These are phyloP conservation scores for Skeletonema grethae DNA, from an alignment of 108 stramenopile species.

Conservation along the genomic window DNA sequence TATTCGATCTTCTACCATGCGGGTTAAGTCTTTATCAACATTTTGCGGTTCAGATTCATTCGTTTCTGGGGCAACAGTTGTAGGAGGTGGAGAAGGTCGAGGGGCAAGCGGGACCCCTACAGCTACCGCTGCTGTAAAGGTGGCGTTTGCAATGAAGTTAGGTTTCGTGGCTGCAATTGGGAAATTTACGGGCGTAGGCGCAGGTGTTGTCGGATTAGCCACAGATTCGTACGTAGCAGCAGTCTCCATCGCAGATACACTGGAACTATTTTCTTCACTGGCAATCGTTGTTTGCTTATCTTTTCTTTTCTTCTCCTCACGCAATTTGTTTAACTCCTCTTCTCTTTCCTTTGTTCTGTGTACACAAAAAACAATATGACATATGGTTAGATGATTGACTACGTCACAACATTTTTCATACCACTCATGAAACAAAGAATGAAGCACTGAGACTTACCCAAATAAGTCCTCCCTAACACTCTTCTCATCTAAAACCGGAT, in stretches of 20 bases:
- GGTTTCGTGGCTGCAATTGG: not conserved
- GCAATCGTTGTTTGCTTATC: not conserved
- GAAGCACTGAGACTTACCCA: conserved; percentile 9
- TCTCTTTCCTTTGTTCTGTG: conserved; percentile 27
- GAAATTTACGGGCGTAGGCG: not conserved
- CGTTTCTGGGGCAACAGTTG: not conserved
- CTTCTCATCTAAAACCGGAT: conserved; percentile 72
- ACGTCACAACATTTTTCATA: not conserved
- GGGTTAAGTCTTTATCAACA: conserved; percentile 67
- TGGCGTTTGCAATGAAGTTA: not conserved
- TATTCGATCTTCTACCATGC: conserved; percentile 78
- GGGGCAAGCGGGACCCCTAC: conserved; percentile 2
- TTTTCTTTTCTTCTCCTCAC: conserved; percentile 18
- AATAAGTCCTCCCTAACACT: conserved; percentile 74
- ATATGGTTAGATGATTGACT: not conserved
- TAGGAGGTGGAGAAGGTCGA: conserved; percentile 8
- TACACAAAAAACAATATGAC: not conserved
- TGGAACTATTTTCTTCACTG: not conserved
- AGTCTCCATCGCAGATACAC: not conserved
- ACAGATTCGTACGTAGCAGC: not conserved
- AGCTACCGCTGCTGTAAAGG: not conserved
- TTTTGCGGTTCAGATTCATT: conserved; percentile 4
- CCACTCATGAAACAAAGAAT: not conserved
- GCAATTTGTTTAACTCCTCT: conserved; percentile 13
- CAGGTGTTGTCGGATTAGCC: not conserved